Evolutionary conservation across 2,329 filamentous ascomycete species (phyloP), one percentile per base, ranked within the genome.

Genomic region (Aspergillus fijiensis): DNA sequence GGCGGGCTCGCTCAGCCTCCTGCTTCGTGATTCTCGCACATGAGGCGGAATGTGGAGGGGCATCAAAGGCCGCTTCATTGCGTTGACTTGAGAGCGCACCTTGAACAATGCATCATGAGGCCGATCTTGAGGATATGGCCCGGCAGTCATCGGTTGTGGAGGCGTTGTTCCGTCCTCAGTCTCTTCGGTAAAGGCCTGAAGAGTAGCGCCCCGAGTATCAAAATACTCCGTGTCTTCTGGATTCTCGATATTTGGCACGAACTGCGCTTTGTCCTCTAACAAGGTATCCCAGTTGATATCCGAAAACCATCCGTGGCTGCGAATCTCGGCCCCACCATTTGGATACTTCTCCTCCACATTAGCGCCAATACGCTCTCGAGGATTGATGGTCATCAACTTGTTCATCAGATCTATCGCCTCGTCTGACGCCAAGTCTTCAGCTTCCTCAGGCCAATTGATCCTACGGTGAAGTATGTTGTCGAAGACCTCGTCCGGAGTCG

Each of bases 161-260:
- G 92, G 90, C 0, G 92, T 89, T 48, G 84, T 78, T 70, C 96
- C 91, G 69, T 98, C 95, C 72, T 98, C 94, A 70, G 97, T 89
- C 73, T 99, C 95, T 64, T 96, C 92, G 0, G 90, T 88, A 74
- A 99, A 99, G 3, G 91, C 90, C 70, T 96, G 91, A 66, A 98
- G 83, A 1, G 92, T 96, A 16, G 95, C 95, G 29, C 95, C 95
- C 65, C 95, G 86, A 23, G 91, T 79, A 77, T 99, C 95, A 68
- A 99, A 99, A 72, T 99, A 99, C 72, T 99, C 96, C 0, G 95
- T 99, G 71, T 99, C 94, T 74, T 99, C 95, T 0, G 92, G 93
- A 67, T 99, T 94, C 70, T 96, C 92, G 1, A 90, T 89, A 47
- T 91, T 90, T 0, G 95, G 95, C 11, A 99, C 89, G 73, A 99